phyloP scores from a whole-genome alignment of 1,139 yeast species.

The Candida mesenterica region DNA sequence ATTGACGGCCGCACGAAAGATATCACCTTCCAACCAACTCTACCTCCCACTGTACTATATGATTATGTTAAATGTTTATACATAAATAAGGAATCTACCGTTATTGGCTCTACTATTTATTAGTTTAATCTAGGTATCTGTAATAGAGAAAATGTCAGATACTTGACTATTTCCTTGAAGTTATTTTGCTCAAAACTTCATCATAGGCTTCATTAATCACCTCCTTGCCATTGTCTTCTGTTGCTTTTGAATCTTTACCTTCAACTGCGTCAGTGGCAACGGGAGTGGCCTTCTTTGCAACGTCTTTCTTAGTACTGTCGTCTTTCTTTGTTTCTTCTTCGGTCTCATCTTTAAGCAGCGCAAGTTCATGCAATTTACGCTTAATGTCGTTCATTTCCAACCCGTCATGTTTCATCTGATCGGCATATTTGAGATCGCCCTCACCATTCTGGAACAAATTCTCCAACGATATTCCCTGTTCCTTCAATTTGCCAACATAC shows the following conservation, averaged over 20 bases:
- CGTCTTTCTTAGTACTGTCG: no score
- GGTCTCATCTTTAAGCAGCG: conserved; percentile 4
- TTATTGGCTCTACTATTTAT: neutral
- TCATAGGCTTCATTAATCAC: conserved; percentile 51
- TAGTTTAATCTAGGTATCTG: neutral
- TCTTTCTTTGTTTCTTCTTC: conserved; percentile 7
- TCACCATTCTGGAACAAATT: conserved; percentile 40
- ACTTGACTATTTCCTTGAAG: neutral
- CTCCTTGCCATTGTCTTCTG: conserved; percentile 17
- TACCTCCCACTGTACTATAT: neutral
- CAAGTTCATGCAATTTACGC: conserved; percentile 14
- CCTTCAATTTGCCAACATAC: conserved; percentile 49
- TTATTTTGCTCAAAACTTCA: conserved; percentile 39
- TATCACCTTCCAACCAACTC: no score
- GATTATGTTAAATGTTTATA: no score
- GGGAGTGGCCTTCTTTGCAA: no score
- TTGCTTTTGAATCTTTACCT: no score
- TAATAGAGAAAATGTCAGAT: neutral
- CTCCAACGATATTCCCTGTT: conserved; percentile 50
- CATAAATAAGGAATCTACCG: neutral
- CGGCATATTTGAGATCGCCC: conserved; percentile 8
- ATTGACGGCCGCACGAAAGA: no score
- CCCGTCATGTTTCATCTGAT: conserved; percentile 12
- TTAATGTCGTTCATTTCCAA: conserved; percentile 19
- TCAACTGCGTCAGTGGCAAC: no score